Conservation (phyloP, 73 alveolate species). For the Tetrahymena malaccensis region DNA sequence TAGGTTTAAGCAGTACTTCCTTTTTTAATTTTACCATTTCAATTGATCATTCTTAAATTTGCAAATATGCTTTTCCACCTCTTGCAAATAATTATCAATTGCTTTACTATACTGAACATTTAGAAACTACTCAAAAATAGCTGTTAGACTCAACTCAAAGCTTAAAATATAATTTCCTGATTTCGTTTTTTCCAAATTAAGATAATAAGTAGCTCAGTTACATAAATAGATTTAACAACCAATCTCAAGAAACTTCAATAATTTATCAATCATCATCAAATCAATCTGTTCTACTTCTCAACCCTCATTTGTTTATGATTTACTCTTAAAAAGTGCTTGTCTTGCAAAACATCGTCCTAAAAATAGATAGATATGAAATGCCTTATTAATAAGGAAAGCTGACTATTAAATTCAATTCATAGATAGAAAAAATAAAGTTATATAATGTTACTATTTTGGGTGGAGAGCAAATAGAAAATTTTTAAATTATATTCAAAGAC, state of each 20-base stretch:
- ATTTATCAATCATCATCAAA: background rate
- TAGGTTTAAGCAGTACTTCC: background rate
- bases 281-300: background rate
- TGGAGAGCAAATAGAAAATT: background rate
- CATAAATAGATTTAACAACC: background rate
- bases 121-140: background rate
- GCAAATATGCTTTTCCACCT: background rate
- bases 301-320: background rate
- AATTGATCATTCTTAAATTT: background rate
- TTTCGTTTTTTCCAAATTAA: background rate
- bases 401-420: background rate
- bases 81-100: background rate
- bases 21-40: background rate
- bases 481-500: background rate
- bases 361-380: background rate
- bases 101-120: background rate
- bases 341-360: background rate
- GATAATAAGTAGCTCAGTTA: background rate
- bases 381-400: background rate
- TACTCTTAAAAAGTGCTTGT: background rate
- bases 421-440: background rate
- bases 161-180: background rate
- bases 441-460: background rate
- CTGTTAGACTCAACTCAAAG: background rate
- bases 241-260: background rate